phyloP scores from a whole-genome alignment of 2,329 filamentous ascomycete species.

The Penicillium olsonii region DNA sequence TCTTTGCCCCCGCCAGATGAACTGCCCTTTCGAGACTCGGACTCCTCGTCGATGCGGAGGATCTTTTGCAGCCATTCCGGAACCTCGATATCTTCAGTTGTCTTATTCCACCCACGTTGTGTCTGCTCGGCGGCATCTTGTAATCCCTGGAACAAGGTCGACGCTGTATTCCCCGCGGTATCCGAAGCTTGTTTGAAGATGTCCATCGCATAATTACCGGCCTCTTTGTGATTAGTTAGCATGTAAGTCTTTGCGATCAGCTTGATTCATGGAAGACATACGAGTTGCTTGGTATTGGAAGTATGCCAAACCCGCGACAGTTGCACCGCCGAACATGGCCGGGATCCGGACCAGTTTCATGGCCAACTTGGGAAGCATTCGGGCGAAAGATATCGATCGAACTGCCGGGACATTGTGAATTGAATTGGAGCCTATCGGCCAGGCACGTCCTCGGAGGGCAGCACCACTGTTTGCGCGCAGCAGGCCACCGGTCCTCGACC shows the following conservation, averaged over 20 bases:
- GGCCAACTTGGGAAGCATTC: slow-evolving; percentile 79
- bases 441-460: slow-evolving; percentile 65
- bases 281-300: slow-evolving; percentile 92
- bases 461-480: slow-evolving; percentile 66
- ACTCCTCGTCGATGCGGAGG: slow-evolving; percentile 62
- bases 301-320: slow-evolving; percentile 85
- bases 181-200: slow-evolving; percentile 74
- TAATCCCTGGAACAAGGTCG: slow-evolving; percentile 69
- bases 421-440: slow-evolving; percentile 74
- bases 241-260: neutral
- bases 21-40: slow-evolving; percentile 52
- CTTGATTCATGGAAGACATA: slow-evolving; percentile 50
- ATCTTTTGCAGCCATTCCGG: slow-evolving; percentile 80
- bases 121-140: slow-evolving; percentile 78
- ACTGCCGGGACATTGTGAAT: slow-evolving; percentile 77
- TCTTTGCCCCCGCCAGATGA: slow-evolving; percentile 43
- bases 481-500: slow-evolving; percentile 67
- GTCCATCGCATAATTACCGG: slow-evolving; percentile 75
- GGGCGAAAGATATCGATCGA: slow-evolving; percentile 66
- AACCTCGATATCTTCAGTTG: slow-evolving; percentile 71
- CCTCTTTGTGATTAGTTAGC: slow-evolving; percentile 52
- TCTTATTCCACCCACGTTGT: slow-evolving; percentile 76
- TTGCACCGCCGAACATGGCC: slow-evolving; percentile 86
- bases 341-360: slow-evolving; percentile 85
- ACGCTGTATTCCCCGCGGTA: slow-evolving; percentile 68